Base-by-base conservation (phyloP, 495 filamentous ascomycete species). In the Wilcoxina mikolae region DNA sequence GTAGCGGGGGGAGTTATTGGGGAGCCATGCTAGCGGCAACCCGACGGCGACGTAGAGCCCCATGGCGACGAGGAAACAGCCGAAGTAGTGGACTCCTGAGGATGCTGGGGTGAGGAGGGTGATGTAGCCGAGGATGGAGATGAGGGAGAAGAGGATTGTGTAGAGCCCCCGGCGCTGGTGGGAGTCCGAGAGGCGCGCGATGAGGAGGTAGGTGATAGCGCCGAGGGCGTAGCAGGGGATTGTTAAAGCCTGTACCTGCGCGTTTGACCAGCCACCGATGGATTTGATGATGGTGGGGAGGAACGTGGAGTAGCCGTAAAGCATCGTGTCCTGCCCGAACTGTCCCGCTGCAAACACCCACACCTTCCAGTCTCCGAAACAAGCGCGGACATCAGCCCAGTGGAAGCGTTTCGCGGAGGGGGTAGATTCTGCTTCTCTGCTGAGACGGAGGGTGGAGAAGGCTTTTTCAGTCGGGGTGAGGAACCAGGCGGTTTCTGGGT, bases 231-330 rank as follows among this genome's bases (percentile, higher is more conserved):
- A 89, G 64, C 81, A 83, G 3, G 84, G 84, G 39, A 89, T 83
- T 0, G 83, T 87, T n/a, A 87, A 74, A 23, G 82, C 75, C 66
- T 89, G 84, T 17, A 83, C 72, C 53, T 83, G 67, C 0, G 81
- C 74, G 0, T 69, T 69, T 0, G 75, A 70, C 75, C 80, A 86
- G 15, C 69, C 25, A 9, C 80, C 80, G 52, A 86, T 74, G 10
- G 73, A 78, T 25, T 76, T 69, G 68, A 89, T 86, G 58, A 89
- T 87, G 22, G 82, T 89, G 0, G 84, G 84, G 2, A 87, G 70
- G 60, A 89, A 89, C 0, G 81, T 85, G 56, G 75, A 79, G 66
- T 78, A 89, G 2, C 82, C 82, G 64, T 89, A 89, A 0, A 87
- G 72, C 76, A 87, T 81, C 7, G 78, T 84, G 60, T 82, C 81